Evolutionary conservation across 441 rosid species (phyloP).

Genomic region (Mallotus japonicus): DNA sequence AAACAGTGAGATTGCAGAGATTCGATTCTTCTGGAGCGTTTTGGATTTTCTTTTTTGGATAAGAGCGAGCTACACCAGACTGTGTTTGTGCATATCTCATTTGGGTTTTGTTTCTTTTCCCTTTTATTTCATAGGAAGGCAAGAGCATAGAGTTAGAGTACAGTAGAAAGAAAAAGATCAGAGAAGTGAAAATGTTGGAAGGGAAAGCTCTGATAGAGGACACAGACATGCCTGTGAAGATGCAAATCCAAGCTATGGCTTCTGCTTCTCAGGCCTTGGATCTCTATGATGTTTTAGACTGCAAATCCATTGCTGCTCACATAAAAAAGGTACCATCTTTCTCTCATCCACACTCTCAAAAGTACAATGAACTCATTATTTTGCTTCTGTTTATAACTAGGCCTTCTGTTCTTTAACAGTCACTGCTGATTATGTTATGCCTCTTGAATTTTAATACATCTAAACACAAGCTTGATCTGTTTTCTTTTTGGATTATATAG

Average conservation of each 20-base stretch:
- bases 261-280: constrained; percentile 81
- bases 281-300: constrained; percentile 70
- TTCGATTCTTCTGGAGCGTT: neutral
- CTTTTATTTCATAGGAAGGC: neutral
- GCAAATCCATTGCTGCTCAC: constrained; percentile 64
- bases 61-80: neutral
- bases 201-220: constrained; percentile 83
- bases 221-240: constrained; percentile 84
- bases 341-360: neutral
- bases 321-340: constrained; percentile 64
- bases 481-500: neutral
- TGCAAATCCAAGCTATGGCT: constrained; percentile 84
- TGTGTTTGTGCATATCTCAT: neutral
- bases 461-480: neutral
- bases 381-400: neutral
- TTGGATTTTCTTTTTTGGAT: neutral
- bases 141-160: neutral
- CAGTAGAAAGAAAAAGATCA: neutral
- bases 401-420: no score
- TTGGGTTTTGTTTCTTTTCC: neutral
- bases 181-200: constrained; percentile 62
- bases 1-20: neutral
- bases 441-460: neutral
- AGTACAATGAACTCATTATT: neutral
- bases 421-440: neutral